Evolutionary conservation across 208 protist genomes (phyloP), one percentile per base, ranked within the genome.

Genomic region (Wallacemonas sp.): DNA sequence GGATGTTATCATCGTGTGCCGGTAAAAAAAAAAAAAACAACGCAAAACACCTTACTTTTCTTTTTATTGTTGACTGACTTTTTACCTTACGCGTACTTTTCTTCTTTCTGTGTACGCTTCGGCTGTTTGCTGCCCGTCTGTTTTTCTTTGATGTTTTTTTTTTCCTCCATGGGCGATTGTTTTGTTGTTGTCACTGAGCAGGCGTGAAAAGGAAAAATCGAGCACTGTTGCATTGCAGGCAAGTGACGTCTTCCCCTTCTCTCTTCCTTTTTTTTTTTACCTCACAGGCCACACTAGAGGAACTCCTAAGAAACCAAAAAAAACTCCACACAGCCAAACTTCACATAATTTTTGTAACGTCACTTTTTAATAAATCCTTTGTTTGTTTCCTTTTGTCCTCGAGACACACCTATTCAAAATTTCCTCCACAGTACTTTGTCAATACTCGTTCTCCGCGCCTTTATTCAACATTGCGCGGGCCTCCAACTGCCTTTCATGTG

Each of bases 331-430:
- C 7, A 59, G 39, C 52, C 52, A 59, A 59, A 59, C 20, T 41
- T 59, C 41, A 65, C 59, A 65, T 65, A 65, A 52, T 50, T 48
- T 38, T 50, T 65, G 38, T 50, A 65, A 65, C 38, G 26, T 50
- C 23, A 22, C 29, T 52, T 52, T 65, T 39, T 10, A 54, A 20
- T 23, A 54, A 14, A 20, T 32, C n/a, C 50, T 66, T 59, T 70
- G 22, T 14, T 32, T 32, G 10, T 32, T 55, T 32, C n/a, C 5
- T 38, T 61, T 68, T 54, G 26, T 45, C 49, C 16, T 42, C 8
- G 42, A 10, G 23, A 52, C 32, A 25, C 29, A 39, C 12, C 3
- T 32, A 55, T 55, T n/a, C 44, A 50, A 18, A 11, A 46, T 61
- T 0, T 42, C 14, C 11, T 62, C 18, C 4, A 39, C 45, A 26